phyloP scores from a whole-genome alignment of 306 rosid genomes.

The Vigna angularis region DNA sequence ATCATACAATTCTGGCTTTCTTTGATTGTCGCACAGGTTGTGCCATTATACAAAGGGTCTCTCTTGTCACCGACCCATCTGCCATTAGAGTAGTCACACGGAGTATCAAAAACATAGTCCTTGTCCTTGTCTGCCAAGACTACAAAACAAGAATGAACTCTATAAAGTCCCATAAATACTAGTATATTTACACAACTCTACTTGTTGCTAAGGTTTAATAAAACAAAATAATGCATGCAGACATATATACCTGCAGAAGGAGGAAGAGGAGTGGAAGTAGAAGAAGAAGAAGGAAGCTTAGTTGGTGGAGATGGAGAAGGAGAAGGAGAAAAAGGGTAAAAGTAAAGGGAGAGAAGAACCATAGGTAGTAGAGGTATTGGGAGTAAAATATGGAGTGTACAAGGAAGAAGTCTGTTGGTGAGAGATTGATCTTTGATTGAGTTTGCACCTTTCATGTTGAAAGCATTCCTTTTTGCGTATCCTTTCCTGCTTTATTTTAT shows the following conservation, averaged over 20 bases:
- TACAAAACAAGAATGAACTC: conserved; percentile 1
- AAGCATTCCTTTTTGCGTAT: conserved; percentile 21
- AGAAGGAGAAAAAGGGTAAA: conserved; percentile 46
- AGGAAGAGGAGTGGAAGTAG: conserved; percentile 6
- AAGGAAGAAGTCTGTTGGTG: conserved; percentile 55
- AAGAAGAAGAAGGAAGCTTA: conserved; percentile 37
- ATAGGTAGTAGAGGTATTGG: conserved; percentile 60
- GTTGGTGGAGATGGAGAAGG: conserved; percentile 38
- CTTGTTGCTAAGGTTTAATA: neutral
- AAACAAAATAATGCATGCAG: neutral
- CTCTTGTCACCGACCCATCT: conserved; percentile 61
- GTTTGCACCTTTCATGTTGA: conserved; percentile 53
- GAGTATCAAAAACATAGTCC: conserved; percentile 30
- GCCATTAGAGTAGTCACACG: conserved; percentile 72
- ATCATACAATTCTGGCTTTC: conserved; percentile 68
- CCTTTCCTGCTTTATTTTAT: neutral
- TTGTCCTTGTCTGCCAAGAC: conserved; percentile 47
- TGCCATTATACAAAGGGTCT: conserved; percentile 73
- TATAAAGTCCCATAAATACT: neutral
- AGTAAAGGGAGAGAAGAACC: conserved; percentile 49
- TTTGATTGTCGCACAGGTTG: conserved; percentile 65
- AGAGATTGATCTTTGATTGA: conserved; percentile 54
- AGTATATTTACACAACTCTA: neutral
- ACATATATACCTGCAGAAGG: conserved; percentile 35
- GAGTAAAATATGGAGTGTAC: conserved; percentile 55